Percentiles rank a stretch among this genome's conserved stretches.
These are phyloP conservation scores for Leccinum rimulosum DNA, from an alignment of 768 basidiomycete species.

Conservation along the genomic window DNA sequence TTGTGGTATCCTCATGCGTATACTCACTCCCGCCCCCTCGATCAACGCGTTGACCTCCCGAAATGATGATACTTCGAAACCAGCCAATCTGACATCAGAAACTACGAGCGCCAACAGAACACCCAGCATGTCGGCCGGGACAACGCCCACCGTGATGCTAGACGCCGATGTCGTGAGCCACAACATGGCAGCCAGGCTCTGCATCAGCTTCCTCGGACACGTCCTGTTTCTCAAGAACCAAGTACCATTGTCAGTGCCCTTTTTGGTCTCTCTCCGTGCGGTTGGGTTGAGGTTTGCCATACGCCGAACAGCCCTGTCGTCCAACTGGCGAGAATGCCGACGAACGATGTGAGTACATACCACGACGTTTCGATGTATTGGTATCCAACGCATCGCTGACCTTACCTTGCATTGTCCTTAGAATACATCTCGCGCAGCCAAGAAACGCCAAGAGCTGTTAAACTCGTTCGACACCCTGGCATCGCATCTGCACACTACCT, in stretches of 20 bases:
- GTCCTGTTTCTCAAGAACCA: conserved; percentile 77
- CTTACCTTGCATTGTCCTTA: conserved; percentile 16
- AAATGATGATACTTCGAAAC: background rate
- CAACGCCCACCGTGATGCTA: conserved; percentile 40
- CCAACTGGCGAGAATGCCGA: conserved; percentile 60
- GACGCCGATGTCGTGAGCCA: conserved; percentile 53
- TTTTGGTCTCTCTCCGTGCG: background rate
- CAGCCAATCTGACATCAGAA: background rate
- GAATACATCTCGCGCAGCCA: conserved; percentile 48
- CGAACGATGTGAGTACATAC: conserved; percentile 38
- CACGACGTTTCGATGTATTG: background rate
- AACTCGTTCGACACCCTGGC: conserved; percentile 66
- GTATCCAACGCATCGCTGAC: too few species aligned
- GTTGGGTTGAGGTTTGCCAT: background rate
- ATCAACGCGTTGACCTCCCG: background rate
- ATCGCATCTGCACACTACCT: conserved; percentile 74
- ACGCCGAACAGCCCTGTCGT: conserved; percentile 51
- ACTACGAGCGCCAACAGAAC: background rate
- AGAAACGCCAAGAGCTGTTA: conserved; percentile 60
- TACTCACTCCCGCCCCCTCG: conserved; percentile 5
- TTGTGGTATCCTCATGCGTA: conserved; percentile 9
- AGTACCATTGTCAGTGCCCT: conserved; percentile 64
- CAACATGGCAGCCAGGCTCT: conserved; percentile 60
- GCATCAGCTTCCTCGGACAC: conserved; percentile 62
- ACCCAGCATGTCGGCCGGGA: conserved; percentile 20